Base-by-base conservation (phyloP, 495 filamentous ascomycete genomes). In the Penicillium ochrochloron region DNA sequence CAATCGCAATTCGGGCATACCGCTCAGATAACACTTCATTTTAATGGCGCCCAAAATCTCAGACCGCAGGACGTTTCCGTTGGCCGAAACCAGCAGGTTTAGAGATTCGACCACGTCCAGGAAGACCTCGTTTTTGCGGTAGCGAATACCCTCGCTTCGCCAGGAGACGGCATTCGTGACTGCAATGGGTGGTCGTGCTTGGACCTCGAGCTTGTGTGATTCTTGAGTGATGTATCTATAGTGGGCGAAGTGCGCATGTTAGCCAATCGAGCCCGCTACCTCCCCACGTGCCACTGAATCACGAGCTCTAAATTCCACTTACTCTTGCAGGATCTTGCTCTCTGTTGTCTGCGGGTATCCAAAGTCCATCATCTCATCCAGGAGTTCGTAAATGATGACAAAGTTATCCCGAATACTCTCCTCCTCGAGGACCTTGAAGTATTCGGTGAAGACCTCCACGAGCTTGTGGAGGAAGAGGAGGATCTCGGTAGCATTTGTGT, bases 321-420 rank as follows among this genome's bases (percentile, higher is more conserved):
- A 92, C 83, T 99, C 96, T 81, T 98, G 96, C 64, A 99, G 82
- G 74, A 99, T 99, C 85, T 99, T 99, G 79, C 86, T 93, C 78
- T 99, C 96, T 58, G 96, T 99, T 23, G 96, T 99, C 78, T 99
- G 96, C 19, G 96, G 96, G 77, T 99, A 97, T 55, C 96, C 96
- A 81, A 98, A 99, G 77, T 99, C 96, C 96, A 99, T 99, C 96
- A 99, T 99, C 81, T 99, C 96, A 75, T 99, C 96, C 66, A 99
- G 86, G 59, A 99, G 80, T 79, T 99, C 96, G 83, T 99, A 99
- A 71, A 99, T 99, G 71, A 99, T 86, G 76, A 99, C 96, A 70
- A 98, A 99, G 82, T 99, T 99, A 80, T 99, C 96, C 60, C 96
- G 90, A 74, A 99, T 99, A 76, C 92, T 96, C 79, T 99, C 96